Conservation (phyloP, 345 rosid genomes). For the Boechera divaricarpa region DNA sequence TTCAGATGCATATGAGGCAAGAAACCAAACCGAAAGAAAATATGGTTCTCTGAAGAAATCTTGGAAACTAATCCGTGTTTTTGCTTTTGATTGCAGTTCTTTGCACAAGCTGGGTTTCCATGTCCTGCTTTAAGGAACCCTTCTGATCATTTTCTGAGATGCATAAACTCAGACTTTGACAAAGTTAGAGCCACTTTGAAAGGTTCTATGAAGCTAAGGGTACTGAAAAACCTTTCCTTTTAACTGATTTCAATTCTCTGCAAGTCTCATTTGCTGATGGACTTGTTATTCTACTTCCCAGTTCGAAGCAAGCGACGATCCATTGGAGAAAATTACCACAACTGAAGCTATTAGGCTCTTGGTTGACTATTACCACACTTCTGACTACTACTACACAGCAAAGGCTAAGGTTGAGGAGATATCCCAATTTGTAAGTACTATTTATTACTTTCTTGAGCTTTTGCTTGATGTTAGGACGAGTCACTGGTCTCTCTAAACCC, state of each 20-base stretch:
- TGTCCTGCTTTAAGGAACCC: conserved; percentile 96
- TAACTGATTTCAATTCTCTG: conserved; percentile 13
- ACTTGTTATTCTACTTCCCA: conserved; percentile 39
- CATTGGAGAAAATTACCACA: conserved; percentile 83
- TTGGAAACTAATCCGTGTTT: background rate
- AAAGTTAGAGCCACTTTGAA: conserved; percentile 92
- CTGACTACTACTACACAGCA: conserved; percentile 68
- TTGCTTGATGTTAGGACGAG: conserved; percentile 6
- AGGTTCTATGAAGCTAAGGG: conserved; percentile 92
- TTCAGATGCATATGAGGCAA: conserved; percentile 88
- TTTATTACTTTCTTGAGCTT: conserved; percentile 5
- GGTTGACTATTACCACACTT: conserved; percentile 66
- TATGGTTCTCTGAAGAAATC: background rate
- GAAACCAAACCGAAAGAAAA: conserved; percentile 15
- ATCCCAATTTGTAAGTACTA: conserved; percentile 76
- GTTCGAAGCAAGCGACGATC: conserved; percentile 80
- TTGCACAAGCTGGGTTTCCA: conserved; percentile 95
- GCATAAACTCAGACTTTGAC: conserved; percentile 92
- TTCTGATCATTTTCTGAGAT: conserved; percentile 94
- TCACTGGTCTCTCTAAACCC: conserved; percentile 6
- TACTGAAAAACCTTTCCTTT: conserved; percentile 32
- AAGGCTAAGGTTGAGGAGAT: conserved; percentile 78
- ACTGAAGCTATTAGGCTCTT: conserved; percentile 76
- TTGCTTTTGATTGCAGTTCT: conserved; percentile 60
- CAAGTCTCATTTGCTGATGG: conserved; percentile 10